Percentiles rank a stretch among this genome's conserved stretches.
Evolutionary conservation across 305 asterid genomes (phyloP).

Genomic region (Euphrasia arctica): DNA sequence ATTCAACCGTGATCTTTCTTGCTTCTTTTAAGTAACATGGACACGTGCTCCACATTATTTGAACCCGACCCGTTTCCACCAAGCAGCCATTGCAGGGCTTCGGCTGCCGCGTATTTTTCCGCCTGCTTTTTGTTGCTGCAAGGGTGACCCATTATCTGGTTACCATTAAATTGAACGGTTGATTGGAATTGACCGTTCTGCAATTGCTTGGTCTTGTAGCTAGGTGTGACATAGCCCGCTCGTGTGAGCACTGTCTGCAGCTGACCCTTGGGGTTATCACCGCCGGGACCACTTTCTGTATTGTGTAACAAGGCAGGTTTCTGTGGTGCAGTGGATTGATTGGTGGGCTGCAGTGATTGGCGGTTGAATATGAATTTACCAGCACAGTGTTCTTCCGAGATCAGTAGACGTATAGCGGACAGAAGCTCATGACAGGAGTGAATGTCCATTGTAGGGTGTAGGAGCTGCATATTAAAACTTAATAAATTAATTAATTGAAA

Average conservation of each 20-base stretch:
- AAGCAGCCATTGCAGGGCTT: slow-evolving; percentile 82
- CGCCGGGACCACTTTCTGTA: slow-evolving; percentile 81
- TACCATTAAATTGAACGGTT: slow-evolving; percentile 66
- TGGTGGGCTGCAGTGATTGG: slow-evolving; percentile 40
- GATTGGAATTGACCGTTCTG: slow-evolving; percentile 60
- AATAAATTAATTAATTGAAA: background rate
- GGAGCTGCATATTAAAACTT: slow-evolving; percentile 52
- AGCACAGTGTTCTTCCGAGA: slow-evolving; percentile 67
- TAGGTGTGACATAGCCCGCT: slow-evolving; percentile 75
- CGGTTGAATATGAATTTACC: slow-evolving; percentile 75
- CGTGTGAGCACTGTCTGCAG: slow-evolving; percentile 83
- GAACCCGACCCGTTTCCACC: slow-evolving; percentile 45
- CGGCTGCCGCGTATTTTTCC: slow-evolving; percentile 92
- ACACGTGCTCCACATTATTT: slow-evolving; percentile 56
- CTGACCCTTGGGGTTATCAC: slow-evolving; percentile 89
- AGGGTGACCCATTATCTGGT: slow-evolving; percentile 71
- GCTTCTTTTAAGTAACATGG: slow-evolving; percentile 76
- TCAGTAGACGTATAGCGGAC: slow-evolving; percentile 73
- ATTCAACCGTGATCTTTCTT: slow-evolving; percentile 44
- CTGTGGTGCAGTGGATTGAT: slow-evolving; percentile 33
- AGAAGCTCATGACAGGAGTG: slow-evolving; percentile 68
- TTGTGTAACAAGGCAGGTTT: slow-evolving; percentile 34
- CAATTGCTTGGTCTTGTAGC: slow-evolving; percentile 64
- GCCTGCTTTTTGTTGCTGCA: slow-evolving; percentile 92
- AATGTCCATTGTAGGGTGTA: slow-evolving; percentile 68